Percentiles rank a stretch among this genome's conserved stretches.
These are phyloP conservation scores for Tetrapisispora iriomotensis DNA, from an alignment of 805 yeast species.

Conservation along the genomic window DNA sequence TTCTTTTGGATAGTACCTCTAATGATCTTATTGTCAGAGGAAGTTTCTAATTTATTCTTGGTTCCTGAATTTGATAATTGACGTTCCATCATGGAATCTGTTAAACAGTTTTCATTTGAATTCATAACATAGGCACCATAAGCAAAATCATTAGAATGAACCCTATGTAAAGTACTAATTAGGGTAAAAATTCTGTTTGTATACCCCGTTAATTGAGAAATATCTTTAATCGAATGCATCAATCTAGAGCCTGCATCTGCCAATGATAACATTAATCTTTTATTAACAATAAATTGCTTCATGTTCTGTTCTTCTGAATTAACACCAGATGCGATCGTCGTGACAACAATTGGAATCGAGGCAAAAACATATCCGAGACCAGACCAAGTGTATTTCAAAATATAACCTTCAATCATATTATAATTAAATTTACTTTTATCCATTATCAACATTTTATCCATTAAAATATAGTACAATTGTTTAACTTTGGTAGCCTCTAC, in stretches of 20 bases:
- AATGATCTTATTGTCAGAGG: conserved; percentile 33
- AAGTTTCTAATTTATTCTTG: neutral
- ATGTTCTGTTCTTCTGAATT: conserved; percentile 46
- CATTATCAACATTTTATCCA: conserved; percentile 43
- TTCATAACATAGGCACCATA: conserved; percentile 29
- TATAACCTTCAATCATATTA: conserved; percentile 71
- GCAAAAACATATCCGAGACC: conserved; percentile 90
- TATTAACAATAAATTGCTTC: conserved; percentile 84
- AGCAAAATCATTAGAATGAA: conserved; percentile 47
- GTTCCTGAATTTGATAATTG: neutral
- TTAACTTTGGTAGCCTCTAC: conserved; percentile 63
- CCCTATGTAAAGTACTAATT: conserved; percentile 69
- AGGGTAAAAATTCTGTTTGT: conserved; percentile 77
- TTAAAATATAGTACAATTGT: conserved; percentile 48
- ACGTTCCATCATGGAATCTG: neutral
- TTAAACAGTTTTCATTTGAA: neutral
- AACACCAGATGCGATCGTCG: conserved; percentile 31
- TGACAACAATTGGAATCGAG: conserved; percentile 72
- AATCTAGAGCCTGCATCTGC: conserved; percentile 93
- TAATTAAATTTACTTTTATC: conserved; percentile 55
- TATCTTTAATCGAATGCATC: conserved; percentile 89
- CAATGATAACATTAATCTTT: conserved; percentile 77
- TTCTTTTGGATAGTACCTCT: conserved; percentile 74
- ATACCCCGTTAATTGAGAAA: conserved; percentile 83
- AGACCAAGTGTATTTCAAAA: conserved; percentile 88